Percentiles rank a stretch among this genome's conserved stretches.
Conservation (phyloP, 2,329 filamentous ascomycete genomes). For the Penicillium sp. region DNA sequence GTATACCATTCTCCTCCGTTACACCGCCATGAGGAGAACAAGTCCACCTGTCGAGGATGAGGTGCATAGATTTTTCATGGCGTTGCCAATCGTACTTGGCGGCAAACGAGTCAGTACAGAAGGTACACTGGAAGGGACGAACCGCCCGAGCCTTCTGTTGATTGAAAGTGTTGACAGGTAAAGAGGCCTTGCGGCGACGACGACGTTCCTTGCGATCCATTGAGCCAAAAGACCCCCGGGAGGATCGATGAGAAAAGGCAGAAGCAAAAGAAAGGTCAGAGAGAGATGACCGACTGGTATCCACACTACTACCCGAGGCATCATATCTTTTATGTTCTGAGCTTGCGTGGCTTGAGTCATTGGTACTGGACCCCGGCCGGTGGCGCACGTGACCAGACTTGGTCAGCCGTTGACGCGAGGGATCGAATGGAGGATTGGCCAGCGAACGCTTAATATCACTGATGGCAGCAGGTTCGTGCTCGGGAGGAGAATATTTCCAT, state of each 20-base stretch:
- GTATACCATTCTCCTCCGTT: slow-evolving; percentile 49
- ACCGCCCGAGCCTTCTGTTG: slow-evolving; percentile 41
- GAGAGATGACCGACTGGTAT: slow-evolving; percentile 54
- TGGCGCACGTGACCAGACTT: slow-evolving; percentile 34
- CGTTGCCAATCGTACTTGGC: slow-evolving; percentile 61
- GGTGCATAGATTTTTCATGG: slow-evolving; percentile 58
- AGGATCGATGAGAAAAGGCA: slow-evolving; percentile 56
- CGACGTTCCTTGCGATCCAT: slow-evolving; percentile 59
- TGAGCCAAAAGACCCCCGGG: slow-evolving; percentile 56
- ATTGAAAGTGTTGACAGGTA: slow-evolving; percentile 41
- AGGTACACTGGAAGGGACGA: slow-evolving; percentile 58
- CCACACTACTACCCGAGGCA: slow-evolving; percentile 55
- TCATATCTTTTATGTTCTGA: slow-evolving; percentile 51
- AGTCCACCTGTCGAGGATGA: slow-evolving; percentile 58
- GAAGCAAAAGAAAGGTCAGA: slow-evolving; percentile 57
- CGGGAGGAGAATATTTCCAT: slow-evolving; percentile 68
- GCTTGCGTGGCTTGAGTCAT: slow-evolving; percentile 53
- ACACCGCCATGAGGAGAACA: slow-evolving; percentile 59
- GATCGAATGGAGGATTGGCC: slow-evolving; percentile 40
- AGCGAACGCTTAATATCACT: slow-evolving; percentile 64
- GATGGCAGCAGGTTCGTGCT: slow-evolving; percentile 65
- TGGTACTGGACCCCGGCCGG: slow-evolving; percentile 46
- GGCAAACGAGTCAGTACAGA: slow-evolving; percentile 57
- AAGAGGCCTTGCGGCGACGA: slow-evolving; percentile 51
- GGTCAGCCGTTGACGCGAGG: slow-evolving; percentile 30